Evolutionary conservation across 345 rosid genomes (phyloP).

Genomic region (Populus pruinosa): DNA sequence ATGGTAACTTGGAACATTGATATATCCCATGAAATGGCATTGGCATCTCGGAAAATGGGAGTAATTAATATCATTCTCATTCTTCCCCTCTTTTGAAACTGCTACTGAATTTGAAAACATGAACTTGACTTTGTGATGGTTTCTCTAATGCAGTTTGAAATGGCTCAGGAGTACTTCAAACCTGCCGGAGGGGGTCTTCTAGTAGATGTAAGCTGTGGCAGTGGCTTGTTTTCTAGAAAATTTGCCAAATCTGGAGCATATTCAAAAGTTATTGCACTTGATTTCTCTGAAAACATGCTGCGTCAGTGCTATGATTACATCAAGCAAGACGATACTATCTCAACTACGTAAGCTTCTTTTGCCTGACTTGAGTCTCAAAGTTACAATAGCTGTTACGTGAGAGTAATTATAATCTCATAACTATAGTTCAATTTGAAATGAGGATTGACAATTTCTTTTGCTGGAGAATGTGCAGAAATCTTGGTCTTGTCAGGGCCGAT

Average conservation of each 20-base stretch:
- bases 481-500: slow-evolving; percentile 92
- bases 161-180: slow-evolving; percentile 92
- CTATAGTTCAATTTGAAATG: background rate
- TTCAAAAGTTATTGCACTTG: slow-evolving; percentile 81
- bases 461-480: slow-evolving; percentile 45
- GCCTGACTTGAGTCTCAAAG: background rate
- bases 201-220: slow-evolving; percentile 94
- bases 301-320: slow-evolving; percentile 85
- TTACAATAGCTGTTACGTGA: background rate
- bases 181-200: slow-evolving; percentile 69
- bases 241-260: slow-evolving; percentile 73
- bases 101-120: background rate
- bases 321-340: slow-evolving; percentile 51
- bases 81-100: background rate
- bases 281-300: slow-evolving; percentile 95
- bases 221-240: slow-evolving; percentile 90
- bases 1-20: background rate
- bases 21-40: slow-evolving; percentile 1
- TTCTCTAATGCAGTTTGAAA: slow-evolving; percentile 60
- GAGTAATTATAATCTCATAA: background rate
- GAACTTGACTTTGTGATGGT: background rate
- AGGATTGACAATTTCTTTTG: slow-evolving; percentile 15
- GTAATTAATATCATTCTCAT: background rate
- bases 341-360: slow-evolving; percentile 30
- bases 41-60: background rate